Evolutionary conservation across 2,329 filamentous ascomycete genomes (phyloP).

Genomic region (Penicillium fuscoglaucum): DNA sequence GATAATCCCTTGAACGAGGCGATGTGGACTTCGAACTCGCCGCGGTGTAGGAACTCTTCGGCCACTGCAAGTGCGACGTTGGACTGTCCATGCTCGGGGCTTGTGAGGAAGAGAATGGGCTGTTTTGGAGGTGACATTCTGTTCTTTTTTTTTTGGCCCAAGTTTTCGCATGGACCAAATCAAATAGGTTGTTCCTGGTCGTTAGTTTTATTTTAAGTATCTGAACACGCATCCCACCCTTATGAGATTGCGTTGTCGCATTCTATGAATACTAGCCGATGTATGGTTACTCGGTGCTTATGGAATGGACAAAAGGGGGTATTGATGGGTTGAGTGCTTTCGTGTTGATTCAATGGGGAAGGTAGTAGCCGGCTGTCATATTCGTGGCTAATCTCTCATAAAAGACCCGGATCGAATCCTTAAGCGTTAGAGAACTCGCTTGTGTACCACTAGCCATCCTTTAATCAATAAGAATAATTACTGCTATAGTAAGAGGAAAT

Average conservation of each 20-base stretch:
- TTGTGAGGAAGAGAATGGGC: constrained; percentile 47
- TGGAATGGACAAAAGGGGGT: not conserved
- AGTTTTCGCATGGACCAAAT: not conserved
- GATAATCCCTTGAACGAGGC: constrained; percentile 46
- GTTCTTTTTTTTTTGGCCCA: not conserved
- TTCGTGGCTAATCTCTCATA: not conserved
- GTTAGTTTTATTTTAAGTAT: not conserved
- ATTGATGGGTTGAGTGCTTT: not conserved
- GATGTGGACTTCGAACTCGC: constrained; percentile 46
- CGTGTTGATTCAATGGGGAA: not conserved
- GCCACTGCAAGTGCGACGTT: constrained; percentile 50
- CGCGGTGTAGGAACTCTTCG: constrained; percentile 42
- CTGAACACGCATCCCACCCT: not conserved
- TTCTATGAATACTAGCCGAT: constrained; percentile 6
- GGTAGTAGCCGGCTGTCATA: not conserved
- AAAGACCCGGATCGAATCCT: not conserved
- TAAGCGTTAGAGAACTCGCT: not conserved
- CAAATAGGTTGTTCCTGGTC: not conserved
- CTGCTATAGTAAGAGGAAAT: not conserved
- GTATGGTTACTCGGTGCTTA: constrained; percentile 10
- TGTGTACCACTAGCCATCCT: not conserved
- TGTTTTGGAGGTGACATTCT: constrained; percentile 20
- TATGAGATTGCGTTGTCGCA: not conserved
- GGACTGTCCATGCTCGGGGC: constrained; percentile 49
- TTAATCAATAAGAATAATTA: not conserved